A percentile compares a stretch with the other conserved stretches of the same genome.
Conservation (phyloP, 2,329 filamentous ascomycete genomes). For the Botrytis squamosa region DNA sequence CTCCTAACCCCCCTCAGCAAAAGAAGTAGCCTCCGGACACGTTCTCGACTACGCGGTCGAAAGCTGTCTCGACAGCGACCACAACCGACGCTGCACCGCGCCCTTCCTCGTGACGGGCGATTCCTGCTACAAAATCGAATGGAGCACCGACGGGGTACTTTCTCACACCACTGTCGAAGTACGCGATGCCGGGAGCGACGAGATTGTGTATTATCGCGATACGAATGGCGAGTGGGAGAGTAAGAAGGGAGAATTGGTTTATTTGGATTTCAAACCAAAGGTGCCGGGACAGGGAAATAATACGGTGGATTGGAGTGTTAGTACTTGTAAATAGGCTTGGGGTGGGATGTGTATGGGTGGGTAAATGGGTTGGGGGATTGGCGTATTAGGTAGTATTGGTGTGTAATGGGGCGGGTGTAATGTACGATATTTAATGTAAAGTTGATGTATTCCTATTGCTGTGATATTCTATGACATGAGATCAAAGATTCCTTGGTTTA, state of each 20-base stretch:
- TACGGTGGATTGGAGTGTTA: constrained; percentile 46
- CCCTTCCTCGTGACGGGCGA: constrained; percentile 44
- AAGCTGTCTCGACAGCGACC: constrained; percentile 43
- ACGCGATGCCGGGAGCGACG: constrained; percentile 41
- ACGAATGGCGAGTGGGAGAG: constrained; percentile 48
- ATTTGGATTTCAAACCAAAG: constrained; percentile 49
- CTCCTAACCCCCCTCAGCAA: constrained; percentile 26
- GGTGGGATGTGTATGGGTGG: background rate
- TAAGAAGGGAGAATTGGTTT: constrained; percentile 46
- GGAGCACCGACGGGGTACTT: constrained; percentile 42
- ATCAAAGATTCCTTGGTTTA: background rate
- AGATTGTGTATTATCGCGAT: constrained; percentile 48
- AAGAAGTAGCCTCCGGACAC: constrained; percentile 38
- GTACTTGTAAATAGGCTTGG: constrained; percentile 38
- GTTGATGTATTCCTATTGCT: background rate
- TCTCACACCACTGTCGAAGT: constrained; percentile 45
- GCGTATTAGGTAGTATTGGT: background rate
- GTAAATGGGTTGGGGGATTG: background rate
- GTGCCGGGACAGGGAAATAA: constrained; percentile 45
- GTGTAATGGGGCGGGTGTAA: background rate
- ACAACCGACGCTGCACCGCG: constrained; percentile 38
- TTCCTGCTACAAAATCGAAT: constrained; percentile 44
- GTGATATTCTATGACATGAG: background rate
- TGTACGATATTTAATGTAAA: background rate
- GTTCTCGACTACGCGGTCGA: constrained; percentile 46